These are phyloP conservation scores for Magnaporthiopsis poae DNA, from an alignment of 2,329 filamentous ascomycete genomes.

Conservation along the genomic window DNA sequence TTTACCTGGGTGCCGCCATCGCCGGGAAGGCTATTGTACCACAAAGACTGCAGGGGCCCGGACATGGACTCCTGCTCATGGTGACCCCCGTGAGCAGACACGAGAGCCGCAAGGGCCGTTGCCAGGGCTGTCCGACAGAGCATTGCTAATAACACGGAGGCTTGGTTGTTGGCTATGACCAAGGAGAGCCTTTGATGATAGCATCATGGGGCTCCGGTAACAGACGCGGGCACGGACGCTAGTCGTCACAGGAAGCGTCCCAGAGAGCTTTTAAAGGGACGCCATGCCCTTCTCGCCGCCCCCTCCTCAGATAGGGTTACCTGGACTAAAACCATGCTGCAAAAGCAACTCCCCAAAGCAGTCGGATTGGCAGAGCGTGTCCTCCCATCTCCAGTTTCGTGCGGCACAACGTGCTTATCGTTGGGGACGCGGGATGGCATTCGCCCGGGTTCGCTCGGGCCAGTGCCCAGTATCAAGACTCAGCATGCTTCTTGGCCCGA, in stretches of 20 bases:
- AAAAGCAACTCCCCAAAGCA: background rate
- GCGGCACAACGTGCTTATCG: background rate
- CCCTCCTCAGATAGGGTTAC: background rate
- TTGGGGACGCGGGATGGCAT: background rate
- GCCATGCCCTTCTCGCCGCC: background rate
- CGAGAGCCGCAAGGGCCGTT: slow-evolving; percentile 38
- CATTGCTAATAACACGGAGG: slow-evolving; percentile 6
- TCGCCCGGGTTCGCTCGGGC: background rate
- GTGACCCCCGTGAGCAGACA: slow-evolving; percentile 49
- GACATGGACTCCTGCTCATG: slow-evolving; percentile 49
- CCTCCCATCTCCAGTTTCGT: background rate
- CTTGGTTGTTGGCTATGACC: background rate
- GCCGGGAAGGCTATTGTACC: slow-evolving; percentile 75
- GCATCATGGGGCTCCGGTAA: no score
- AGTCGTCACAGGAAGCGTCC: no score
- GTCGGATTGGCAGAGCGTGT: slow-evolving; percentile 2
- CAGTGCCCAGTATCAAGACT: background rate
- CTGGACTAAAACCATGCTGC: background rate
- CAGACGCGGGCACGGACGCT: no score
- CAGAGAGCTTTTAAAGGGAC: background rate
- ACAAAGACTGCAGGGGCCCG: slow-evolving; percentile 64
- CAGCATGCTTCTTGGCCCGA: background rate
- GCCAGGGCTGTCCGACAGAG: slow-evolving; percentile 15
- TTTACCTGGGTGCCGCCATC: slow-evolving; percentile 73
- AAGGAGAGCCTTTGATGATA: background rate